Evolutionary conservation across 2,329 filamentous ascomycete species (phyloP).

Genomic region (Cadophora sp.): DNA sequence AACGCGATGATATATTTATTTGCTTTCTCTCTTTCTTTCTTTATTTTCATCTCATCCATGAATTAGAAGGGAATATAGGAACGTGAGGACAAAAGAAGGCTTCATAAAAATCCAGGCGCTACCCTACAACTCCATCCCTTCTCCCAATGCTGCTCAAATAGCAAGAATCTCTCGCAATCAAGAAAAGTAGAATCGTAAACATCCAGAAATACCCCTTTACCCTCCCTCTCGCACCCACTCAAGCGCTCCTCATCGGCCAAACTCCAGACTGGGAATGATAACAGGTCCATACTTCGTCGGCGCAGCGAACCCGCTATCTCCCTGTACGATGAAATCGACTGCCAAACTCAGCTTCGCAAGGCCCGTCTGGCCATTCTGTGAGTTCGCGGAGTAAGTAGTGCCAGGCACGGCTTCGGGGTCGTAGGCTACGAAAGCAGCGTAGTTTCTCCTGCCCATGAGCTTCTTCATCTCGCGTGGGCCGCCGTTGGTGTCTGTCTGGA

Average conservation of each 20-base stretch:
- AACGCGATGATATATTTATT: background rate
- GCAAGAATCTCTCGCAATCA: background rate
- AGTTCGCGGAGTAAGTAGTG: slow-evolving; percentile 41
- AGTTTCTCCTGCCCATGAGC: slow-evolving; percentile 92
- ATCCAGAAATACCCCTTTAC: background rate
- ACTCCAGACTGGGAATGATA: slow-evolving; percentile 86
- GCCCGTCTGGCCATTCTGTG: slow-evolving; percentile 51
- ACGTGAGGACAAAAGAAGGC: background rate
- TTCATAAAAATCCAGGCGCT: slow-evolving; percentile 24
- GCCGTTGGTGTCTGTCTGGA: slow-evolving; percentile 92
- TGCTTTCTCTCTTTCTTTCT: background rate
- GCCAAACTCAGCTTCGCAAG: slow-evolving; percentile 80
- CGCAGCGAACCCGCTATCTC: slow-evolving; percentile 78
- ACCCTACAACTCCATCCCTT: slow-evolving; percentile 33
- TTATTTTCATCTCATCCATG: background rate
- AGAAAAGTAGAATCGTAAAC: slow-evolving; percentile 20
- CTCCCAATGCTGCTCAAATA: slow-evolving; percentile 19
- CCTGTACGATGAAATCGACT: slow-evolving; percentile 96
- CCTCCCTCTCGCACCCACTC: background rate
- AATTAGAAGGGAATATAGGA: background rate
- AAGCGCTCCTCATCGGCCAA: slow-evolving; percentile 60
- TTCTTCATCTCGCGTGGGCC: slow-evolving; percentile 82
- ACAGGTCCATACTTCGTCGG: slow-evolving; percentile 98
- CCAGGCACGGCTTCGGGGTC: slow-evolving; percentile 73
- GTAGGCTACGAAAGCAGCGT: slow-evolving; percentile 91